Conservation (phyloP, 495 filamentous ascomycete species). For the Cenococcum geophilum region DNA sequence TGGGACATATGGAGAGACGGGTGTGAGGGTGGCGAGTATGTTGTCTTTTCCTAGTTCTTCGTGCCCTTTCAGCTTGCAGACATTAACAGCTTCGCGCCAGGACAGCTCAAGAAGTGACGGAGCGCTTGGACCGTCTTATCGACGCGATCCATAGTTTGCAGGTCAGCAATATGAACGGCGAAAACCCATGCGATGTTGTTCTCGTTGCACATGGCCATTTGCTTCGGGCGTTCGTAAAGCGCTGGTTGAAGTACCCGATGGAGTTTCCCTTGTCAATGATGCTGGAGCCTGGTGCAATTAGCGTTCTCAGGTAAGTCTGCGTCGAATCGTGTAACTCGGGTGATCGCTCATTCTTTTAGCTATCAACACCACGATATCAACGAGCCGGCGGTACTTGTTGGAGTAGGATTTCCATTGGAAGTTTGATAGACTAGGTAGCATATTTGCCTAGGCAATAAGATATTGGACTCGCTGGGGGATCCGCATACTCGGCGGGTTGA, state of each 20-base stretch:
- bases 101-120: slow-evolving; percentile 60
- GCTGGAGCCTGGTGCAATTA: slow-evolving; percentile 78
- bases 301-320: slow-evolving; percentile 59
- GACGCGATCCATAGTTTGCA: slow-evolving; percentile 60
- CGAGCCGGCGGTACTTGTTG: slow-evolving; percentile 57
- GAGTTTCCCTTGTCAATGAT: slow-evolving; percentile 61
- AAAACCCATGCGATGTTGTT: slow-evolving; percentile 53
- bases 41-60: slow-evolving; percentile 14
- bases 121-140: slow-evolving; percentile 68
- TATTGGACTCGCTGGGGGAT: not conserved
- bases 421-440: not conserved
- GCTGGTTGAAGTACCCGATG: slow-evolving; percentile 70
- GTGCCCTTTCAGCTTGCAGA: slow-evolving; percentile 13
- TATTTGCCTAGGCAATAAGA: not conserved
- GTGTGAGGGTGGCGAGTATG: slow-evolving; percentile 60
- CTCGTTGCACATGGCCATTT: slow-evolving; percentile 81
- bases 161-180: slow-evolving; percentile 44
- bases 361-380: slow-evolving; percentile 64
- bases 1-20: slow-evolving; percentile 88
- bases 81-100: slow-evolving; percentile 32
- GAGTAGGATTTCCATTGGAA: slow-evolving; percentile 24
- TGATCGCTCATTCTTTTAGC: slow-evolving; percentile 32
- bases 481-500: not conserved
- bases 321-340: not conserved
- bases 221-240: slow-evolving; percentile 79